Evolutionary conservation across 805 yeast species (phyloP).

Genomic region (Zygoascus flipseniorum): DNA sequence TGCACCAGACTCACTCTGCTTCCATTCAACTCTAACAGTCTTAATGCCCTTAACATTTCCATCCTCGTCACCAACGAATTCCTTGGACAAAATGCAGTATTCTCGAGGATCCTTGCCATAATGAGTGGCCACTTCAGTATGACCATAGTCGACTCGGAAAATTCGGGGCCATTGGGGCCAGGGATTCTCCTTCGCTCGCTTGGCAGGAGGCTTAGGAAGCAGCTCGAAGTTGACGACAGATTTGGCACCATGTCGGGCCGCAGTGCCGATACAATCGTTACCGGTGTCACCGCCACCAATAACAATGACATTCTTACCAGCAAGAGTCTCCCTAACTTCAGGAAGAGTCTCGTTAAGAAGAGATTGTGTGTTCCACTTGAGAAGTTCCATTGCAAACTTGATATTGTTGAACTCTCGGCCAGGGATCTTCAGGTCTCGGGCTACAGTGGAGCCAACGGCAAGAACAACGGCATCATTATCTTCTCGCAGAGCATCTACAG

Average conservation of each 20-base stretch:
- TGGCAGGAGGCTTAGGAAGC: slow-evolving; percentile 82
- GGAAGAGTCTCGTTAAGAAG: slow-evolving; percentile 74
- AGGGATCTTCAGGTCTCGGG: slow-evolving; percentile 89
- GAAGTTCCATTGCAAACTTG: slow-evolving; percentile 89
- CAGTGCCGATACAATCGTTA: slow-evolving; percentile 96
- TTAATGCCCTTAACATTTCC: slow-evolving; percentile 94
- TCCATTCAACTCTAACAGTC: slow-evolving; percentile 98
- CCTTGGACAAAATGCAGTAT: slow-evolving; percentile 89
- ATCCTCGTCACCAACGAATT: slow-evolving; percentile 88
- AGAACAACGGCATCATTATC: slow-evolving; percentile 76
- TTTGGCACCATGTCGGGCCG: slow-evolving; percentile 94
- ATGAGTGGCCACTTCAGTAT: slow-evolving; percentile 86
- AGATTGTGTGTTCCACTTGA: slow-evolving; percentile 84
- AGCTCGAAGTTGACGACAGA: slow-evolving; percentile 91
- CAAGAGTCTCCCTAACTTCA: slow-evolving; percentile 58
- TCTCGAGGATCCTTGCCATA: slow-evolving; percentile 98
- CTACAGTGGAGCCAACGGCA: slow-evolving; percentile 93
- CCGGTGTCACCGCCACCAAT: slow-evolving; percentile 99
- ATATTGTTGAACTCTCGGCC: slow-evolving; percentile 88
- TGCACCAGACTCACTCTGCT: slow-evolving; percentile 86
- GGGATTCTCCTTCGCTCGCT: slow-evolving; percentile 89
- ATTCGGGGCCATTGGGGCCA: slow-evolving; percentile 99
- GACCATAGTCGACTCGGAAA: slow-evolving; percentile 97
- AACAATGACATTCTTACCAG: slow-evolving; percentile 86
- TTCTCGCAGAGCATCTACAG: slow-evolving; percentile 57